phyloP scores from a whole-genome alignment of 257 asterid genomes.

The Scutellaria minor region DNA sequence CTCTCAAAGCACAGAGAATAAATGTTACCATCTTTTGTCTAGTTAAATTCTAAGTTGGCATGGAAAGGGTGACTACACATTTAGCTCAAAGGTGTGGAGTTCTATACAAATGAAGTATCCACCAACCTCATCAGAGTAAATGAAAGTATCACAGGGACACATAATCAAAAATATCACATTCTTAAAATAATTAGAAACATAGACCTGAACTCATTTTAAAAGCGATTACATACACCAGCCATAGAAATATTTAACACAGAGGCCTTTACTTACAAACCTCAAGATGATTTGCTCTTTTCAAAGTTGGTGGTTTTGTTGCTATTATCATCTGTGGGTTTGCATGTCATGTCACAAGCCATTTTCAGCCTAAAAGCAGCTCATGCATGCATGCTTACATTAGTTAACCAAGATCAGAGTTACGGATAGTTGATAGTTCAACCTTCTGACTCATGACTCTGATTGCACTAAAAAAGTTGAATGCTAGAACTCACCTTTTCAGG shows the following conservation, averaged over 20 bases:
- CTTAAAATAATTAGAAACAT: too few relatives aligned
- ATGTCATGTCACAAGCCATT: constrained; percentile 23
- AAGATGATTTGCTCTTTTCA: constrained; percentile 4
- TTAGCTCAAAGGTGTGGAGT: constrained; percentile 2
- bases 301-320: constrained; percentile 8
- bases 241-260: too few relatives aligned
- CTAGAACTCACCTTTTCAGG: constrained; percentile 58
- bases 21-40: neutral
- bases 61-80: neutral
- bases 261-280: constrained; percentile 2
- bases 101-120: too few relatives aligned
- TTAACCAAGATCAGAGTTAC: constrained; percentile 19
- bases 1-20: neutral
- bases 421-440: neutral
- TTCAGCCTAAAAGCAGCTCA: constrained; percentile 7
- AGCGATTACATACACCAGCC: too few relatives aligned
- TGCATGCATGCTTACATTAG: neutral
- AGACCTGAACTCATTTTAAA: too few relatives aligned
- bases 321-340: constrained; percentile 10
- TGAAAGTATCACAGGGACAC: neutral
- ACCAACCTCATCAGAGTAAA: neutral
- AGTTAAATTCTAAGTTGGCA: neutral
- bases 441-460: constrained; percentile 17
- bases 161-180: too few relatives aligned
- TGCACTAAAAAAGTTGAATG: constrained; percentile 27